phyloP scores from a whole-genome alignment of 2,329 filamentous ascomycete genomes.

The Cercospora zeina region DNA sequence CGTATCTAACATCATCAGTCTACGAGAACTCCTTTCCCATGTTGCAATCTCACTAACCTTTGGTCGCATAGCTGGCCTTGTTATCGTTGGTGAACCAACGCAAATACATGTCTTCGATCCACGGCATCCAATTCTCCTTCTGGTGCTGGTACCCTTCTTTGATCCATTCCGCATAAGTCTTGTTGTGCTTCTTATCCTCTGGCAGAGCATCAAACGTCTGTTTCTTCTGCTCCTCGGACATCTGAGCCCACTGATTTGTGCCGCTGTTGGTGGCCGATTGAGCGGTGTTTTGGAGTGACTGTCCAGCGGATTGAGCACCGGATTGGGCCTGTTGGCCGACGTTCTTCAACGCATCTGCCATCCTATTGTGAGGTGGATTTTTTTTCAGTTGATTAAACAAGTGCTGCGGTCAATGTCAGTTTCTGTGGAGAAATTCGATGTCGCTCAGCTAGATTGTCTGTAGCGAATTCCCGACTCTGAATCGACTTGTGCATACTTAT shows the following conservation, averaged over 20 bases:
- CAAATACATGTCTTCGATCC: conserved; percentile 72
- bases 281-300: background rate
- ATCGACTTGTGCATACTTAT: background rate
- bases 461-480: background rate
- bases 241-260: conserved; percentile 38
- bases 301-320: conserved; percentile 1
- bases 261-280: conserved; percentile 27
- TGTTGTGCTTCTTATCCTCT: conserved; percentile 38
- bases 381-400: background rate
- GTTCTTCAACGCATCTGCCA: conserved; percentile 30
- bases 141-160: conserved; percentile 68
- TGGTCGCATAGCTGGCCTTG: conserved; percentile 70
- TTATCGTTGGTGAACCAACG: conserved; percentile 74
- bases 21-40: background rate
- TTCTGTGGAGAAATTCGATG: background rate
- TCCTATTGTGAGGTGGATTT: background rate
- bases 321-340: conserved; percentile 25
- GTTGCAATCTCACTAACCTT: conserved; percentile 52
- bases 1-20: conserved; percentile 51
- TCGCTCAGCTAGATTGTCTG: background rate
- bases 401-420: background rate
- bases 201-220: conserved; percentile 38
- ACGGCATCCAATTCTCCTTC: conserved; percentile 74
- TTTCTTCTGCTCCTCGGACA: conserved; percentile 42
- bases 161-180: conserved; percentile 55